Percentiles rank a stretch among this genome's conserved stretches.
Conservation (phyloP, 345 rosid species). For the Carallia pectinifolia region DNA sequence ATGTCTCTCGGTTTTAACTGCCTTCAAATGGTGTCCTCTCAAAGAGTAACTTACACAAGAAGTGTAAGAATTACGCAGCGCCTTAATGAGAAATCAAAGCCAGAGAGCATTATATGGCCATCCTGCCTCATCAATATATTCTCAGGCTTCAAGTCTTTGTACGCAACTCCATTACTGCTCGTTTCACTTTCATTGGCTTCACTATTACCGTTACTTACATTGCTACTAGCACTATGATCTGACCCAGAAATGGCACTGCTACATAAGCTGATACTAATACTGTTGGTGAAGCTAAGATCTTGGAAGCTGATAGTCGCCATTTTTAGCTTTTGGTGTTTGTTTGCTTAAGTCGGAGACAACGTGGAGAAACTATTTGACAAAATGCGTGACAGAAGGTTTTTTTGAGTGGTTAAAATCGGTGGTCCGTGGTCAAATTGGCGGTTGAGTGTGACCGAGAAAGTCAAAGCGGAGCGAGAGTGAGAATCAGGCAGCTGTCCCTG, state of each 20-base stretch:
- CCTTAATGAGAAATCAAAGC: too few species aligned
- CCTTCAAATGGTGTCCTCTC: too few species aligned
- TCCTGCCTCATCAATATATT: too few species aligned
- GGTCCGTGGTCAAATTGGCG: slow-evolving; percentile 43
- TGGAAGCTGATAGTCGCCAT: slow-evolving; percentile 40
- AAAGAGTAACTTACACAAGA: too few species aligned
- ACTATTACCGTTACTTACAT: slow-evolving; percentile 26
- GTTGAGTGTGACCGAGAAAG: slow-evolving; percentile 70
- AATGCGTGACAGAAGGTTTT: slow-evolving; percentile 22
- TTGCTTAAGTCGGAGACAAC: slow-evolving; percentile 26
- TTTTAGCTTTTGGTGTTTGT: slow-evolving; percentile 19
- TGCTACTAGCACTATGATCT: slow-evolving; percentile 42
- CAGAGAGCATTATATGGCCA: too few species aligned
- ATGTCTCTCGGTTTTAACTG: too few species aligned
- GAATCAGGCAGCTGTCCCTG: slow-evolving; percentile 34
- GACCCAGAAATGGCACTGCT: slow-evolving; percentile 52
- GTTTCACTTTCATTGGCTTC: slow-evolving; percentile 42
- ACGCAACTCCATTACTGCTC: slow-evolving; percentile 5
- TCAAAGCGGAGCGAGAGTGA: slow-evolving; percentile 53
- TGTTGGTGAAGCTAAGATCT: slow-evolving; percentile 41
- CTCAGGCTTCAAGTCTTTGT: too few species aligned
- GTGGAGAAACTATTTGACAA: slow-evolving; percentile 26
- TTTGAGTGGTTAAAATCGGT: slow-evolving; percentile 18
- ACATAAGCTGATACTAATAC: slow-evolving; percentile 31
- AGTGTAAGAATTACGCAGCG: too few species aligned